Base-by-base conservation (phyloP, 371 early-diverging fungal species). In the Lichtheimia corymbifera region DNA sequence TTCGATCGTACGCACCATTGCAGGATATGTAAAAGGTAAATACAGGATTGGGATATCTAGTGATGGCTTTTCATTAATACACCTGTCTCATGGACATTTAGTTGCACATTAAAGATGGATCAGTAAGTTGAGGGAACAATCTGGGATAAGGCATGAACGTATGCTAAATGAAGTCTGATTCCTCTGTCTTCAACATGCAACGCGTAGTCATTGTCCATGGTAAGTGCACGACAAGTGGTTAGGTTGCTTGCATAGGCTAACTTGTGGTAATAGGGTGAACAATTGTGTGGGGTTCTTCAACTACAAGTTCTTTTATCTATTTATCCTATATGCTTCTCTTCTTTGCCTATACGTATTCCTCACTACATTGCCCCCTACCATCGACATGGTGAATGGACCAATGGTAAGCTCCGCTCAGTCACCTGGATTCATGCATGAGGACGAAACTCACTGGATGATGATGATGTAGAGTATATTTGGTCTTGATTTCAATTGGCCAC, bases 241-340 rank as follows among this genome's bases (percentile, higher is more conserved):
- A 5, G 12, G 28, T 55, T 28, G 54, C 25, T 50, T 22, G 47
- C 4, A 22, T 7, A 50, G 22, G 25, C 30, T 60, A n/a, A 20
- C 43, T 18, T 47, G 14, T 47, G 22, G 14, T 12, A 5, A 47
- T 25, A 87, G 87, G 88, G 64, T 90, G 18, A 88, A 88, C 62
- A 85, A 84, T 56, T 91, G 90, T 62, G 85, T 92, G 6, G 92
- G 92, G 1, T 87, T 77, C 62, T 55, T 63, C 40, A 92, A 90
- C 59, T 80, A 86, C 63, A 91, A 89, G 67, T 78, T 71, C 62
- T 92, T 92, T 72, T 84, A 83, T 55, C 66, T 86, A 11, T 91
- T 89, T 63, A 51, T 90, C 20, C 44, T 80, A 0, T 88, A 87
- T 68, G 75, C 74, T 30, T 60, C 73, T 0, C n/a, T 83, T 3